These are phyloP conservation scores for Pichia norvegensis DNA, from an alignment of 1,139 yeast genomes.

Conservation along the genomic window DNA sequence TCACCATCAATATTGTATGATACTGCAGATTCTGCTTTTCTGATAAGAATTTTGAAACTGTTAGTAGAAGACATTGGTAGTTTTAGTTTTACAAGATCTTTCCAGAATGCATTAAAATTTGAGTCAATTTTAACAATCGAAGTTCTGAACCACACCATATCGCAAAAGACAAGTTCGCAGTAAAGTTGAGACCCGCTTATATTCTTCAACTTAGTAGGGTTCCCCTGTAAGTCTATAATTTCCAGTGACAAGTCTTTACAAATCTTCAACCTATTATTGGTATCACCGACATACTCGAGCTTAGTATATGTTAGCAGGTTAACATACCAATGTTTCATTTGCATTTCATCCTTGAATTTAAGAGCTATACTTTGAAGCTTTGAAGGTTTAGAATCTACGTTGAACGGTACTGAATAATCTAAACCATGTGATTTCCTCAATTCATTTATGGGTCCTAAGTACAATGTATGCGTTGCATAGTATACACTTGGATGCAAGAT, in stretches of 20 bases:
- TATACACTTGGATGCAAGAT: constrained; percentile 62
- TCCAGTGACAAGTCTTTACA: constrained; percentile 49
- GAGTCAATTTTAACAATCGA: constrained; percentile 44
- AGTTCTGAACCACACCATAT: constrained; percentile 61
- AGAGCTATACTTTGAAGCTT: constrained; percentile 4
- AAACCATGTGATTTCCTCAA: constrained; percentile 39
- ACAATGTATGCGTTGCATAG: constrained; percentile 50
- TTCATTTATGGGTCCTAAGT: constrained; percentile 48
- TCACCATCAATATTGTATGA: constrained; percentile 17
- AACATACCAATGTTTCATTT: constrained; percentile 49
- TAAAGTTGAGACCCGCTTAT: constrained; percentile 31
- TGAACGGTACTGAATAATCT: not conserved
- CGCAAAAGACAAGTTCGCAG: constrained; percentile 62
- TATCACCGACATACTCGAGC: constrained; percentile 43
- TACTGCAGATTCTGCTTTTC: constrained; percentile 27
- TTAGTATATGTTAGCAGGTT: constrained; percentile 60
- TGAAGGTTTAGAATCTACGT: constrained; percentile 16
- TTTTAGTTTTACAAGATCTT: constrained; percentile 54
- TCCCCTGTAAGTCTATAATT: constrained; percentile 60
- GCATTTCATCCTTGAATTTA: not conserved
- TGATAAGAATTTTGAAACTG: constrained; percentile 45
- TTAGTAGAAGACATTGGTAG: constrained; percentile 47
- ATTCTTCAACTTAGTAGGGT: constrained; percentile 2
- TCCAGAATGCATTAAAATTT: constrained; percentile 55
- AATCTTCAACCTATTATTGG: constrained; percentile 42